A percentile compares a stretch with the other conserved stretches of the same genome.
Conservation (phyloP, 495 filamentous ascomycete genomes). For the Penicillium ochrochloron region DNA sequence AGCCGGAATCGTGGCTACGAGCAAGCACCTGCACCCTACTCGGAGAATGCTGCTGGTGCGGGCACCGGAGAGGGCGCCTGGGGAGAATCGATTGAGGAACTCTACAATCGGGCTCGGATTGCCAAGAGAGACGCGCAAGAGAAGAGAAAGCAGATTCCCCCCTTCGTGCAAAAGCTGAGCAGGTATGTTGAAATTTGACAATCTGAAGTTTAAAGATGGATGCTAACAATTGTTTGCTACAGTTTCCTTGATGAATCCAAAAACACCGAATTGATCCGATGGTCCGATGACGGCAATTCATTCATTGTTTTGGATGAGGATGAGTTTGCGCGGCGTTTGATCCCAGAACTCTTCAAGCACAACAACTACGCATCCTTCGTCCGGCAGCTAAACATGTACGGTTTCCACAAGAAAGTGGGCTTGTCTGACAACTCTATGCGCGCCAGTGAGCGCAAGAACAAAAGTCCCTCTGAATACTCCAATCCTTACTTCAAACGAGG, state of each 20-base stretch:
- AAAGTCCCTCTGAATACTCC: conserved; percentile 96
- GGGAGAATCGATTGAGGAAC: conserved; percentile 69
- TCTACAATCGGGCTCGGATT: conserved; percentile 72
- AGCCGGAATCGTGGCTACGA: conserved; percentile 49
- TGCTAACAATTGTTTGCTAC: conserved; percentile 5
- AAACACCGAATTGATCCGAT: conserved; percentile 93
- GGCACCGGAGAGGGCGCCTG: conserved; percentile 54
- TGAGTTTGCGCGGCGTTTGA: conserved; percentile 96
- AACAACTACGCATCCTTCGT: conserved; percentile 99
- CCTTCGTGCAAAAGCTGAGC: conserved; percentile 98
- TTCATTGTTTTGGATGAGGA: conserved; percentile 98
- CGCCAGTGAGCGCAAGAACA: conserved; percentile 93
- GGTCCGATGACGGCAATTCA: conserved; percentile 94
- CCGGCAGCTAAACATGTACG: conserved; percentile 98
- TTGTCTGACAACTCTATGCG: conserved; percentile 97
- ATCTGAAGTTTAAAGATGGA: neutral
- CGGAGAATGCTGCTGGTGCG: conserved; percentile 47
- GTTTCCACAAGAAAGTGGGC: conserved; percentile 98
- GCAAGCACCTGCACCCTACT: conserved; percentile 51
- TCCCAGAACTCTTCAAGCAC: conserved; percentile 98
- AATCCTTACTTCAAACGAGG: conserved; percentile 96
- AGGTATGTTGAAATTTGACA: conserved; percentile 63
- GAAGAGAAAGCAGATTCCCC: conserved; percentile 92
- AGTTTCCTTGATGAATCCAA: conserved; percentile 93
- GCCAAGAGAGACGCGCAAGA: conserved; percentile 83